Percentiles rank a stretch among this genome's conserved stretches.
These are phyloP conservation scores for Tuber aestivum DNA, from an alignment of 495 filamentous ascomycete genomes.

Conservation along the genomic window DNA sequence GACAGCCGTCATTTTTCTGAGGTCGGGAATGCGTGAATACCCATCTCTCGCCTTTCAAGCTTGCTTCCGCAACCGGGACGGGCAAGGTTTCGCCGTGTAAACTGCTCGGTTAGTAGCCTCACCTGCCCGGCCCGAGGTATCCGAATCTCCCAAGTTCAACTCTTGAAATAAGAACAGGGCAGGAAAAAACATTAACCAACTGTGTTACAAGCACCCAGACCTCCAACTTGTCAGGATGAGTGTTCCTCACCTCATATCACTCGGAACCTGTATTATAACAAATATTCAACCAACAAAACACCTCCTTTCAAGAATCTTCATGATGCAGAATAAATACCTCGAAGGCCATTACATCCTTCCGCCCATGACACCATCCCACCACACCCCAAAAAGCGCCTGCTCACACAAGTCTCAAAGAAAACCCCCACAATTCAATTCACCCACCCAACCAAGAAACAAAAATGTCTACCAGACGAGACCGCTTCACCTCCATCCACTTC, in stretches of 20 bases:
- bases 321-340: not conserved
- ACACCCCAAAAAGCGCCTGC: not conserved
- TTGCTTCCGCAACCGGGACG: not conserved
- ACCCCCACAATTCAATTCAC: not conserved
- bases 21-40: not conserved
- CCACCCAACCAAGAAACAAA: not conserved
- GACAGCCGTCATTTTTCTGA: not conserved
- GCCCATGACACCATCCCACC: not conserved
- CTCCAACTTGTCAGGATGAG: not conserved
- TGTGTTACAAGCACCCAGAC: not conserved
- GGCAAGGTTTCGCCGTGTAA: not conserved
- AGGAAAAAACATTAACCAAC: not conserved
- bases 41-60: not conserved
- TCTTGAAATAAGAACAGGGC: not conserved
- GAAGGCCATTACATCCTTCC: not conserved
- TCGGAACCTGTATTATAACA: not conserved
- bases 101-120: not conserved
- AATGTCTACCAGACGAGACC: not conserved
- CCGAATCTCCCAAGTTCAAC: not conserved
- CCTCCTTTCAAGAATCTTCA: not conserved
- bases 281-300: not conserved
- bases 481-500: slow-evolving; percentile 3
- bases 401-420: not conserved
- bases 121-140: not conserved
- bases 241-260: not conserved